Evolutionary conservation across 2,329 filamentous ascomycete species (phyloP).

Genomic region (Rosellinia necatrix): DNA sequence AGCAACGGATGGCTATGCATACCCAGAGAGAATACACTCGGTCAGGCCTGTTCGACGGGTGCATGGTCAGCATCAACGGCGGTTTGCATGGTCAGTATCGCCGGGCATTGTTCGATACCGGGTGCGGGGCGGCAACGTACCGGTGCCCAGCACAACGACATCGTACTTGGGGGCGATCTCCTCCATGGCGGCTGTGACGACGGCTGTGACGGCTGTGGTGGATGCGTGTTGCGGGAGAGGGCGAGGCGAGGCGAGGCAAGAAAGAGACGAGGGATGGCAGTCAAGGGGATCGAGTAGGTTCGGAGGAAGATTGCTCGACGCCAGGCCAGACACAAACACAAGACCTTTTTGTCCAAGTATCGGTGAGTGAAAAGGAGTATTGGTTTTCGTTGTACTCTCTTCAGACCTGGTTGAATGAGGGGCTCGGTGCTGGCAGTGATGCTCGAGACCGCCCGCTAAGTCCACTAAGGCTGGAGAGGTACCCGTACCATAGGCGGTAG

Average conservation of each 20-base stretch:
- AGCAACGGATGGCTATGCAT: slow-evolving; percentile 42
- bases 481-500: slow-evolving; percentile 23
- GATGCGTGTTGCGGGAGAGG: slow-evolving; percentile 28
- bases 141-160: slow-evolving; percentile 97
- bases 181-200: slow-evolving; percentile 89
- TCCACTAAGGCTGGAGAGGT: slow-evolving; percentile 5
- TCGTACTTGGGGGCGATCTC: slow-evolving; percentile 99
- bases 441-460: slow-evolving; percentile 34
- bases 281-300: slow-evolving; percentile 15
- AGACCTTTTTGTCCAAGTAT: slow-evolving; percentile 34
- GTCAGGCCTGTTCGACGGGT: slow-evolving; percentile 72
- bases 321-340: slow-evolving; percentile 35
- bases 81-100: slow-evolving; percentile 13
- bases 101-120: background rate
- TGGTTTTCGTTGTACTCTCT: slow-evolving; percentile 15
- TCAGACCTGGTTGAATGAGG: slow-evolving; percentile 33
- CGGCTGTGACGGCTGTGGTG: no score
- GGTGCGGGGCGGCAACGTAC: slow-evolving; percentile 58
- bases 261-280: slow-evolving; percentile 38
- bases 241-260: slow-evolving; percentile 8
- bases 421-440: slow-evolving; percentile 35
- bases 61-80: background rate
- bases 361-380: slow-evolving; percentile 36
- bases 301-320: slow-evolving; percentile 22
- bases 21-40: slow-evolving; percentile 99